These are phyloP conservation scores for Alternaria alternata DNA, from an alignment of 2,329 filamentous ascomycete genomes.

Conservation along the genomic window DNA sequence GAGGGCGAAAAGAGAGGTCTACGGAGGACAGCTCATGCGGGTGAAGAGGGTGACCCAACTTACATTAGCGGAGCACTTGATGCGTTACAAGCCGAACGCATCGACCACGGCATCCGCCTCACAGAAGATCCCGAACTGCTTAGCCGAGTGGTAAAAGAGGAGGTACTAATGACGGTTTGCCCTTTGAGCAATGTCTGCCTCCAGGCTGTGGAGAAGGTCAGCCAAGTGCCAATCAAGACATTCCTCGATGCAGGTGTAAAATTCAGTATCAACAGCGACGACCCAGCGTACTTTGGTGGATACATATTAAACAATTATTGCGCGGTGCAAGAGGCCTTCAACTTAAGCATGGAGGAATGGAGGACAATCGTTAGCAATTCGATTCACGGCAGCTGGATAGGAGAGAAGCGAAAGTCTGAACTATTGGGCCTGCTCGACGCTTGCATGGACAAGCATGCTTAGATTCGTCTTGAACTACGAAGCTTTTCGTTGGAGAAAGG, in stretches of 20 bases:
- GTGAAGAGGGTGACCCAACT: slow-evolving; percentile 74
- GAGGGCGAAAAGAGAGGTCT: slow-evolving; percentile 63
- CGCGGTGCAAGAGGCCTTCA: slow-evolving; percentile 76
- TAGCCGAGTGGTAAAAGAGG: slow-evolving; percentile 63
- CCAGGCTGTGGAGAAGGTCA: slow-evolving; percentile 56
- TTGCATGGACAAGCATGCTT: slow-evolving; percentile 23
- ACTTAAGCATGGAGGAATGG: slow-evolving; percentile 72
- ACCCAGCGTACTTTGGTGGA: slow-evolving; percentile 66
- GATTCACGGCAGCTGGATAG: slow-evolving; percentile 75
- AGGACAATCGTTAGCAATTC: slow-evolving; percentile 66
- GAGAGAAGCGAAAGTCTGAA: slow-evolving; percentile 67
- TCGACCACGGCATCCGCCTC: slow-evolving; percentile 77
- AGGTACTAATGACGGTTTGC: slow-evolving; percentile 73
- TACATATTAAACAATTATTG: slow-evolving; percentile 80
- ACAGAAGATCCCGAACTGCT: slow-evolving; percentile 68
- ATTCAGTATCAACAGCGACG: slow-evolving; percentile 73
- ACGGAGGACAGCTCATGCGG: slow-evolving; percentile 75
- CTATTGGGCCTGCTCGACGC: slow-evolving; percentile 53
- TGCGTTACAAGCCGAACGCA: slow-evolving; percentile 67
- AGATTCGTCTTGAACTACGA: neutral
- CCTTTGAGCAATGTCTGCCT: slow-evolving; percentile 78
- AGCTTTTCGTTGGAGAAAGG: neutral
- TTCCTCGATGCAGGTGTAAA: slow-evolving; percentile 70
- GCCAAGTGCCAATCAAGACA: slow-evolving; percentile 64
- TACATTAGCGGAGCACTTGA: slow-evolving; percentile 73